phyloP scores from a whole-genome alignment of 257 asterid genomes.

The Lavandula angustifolia region DNA sequence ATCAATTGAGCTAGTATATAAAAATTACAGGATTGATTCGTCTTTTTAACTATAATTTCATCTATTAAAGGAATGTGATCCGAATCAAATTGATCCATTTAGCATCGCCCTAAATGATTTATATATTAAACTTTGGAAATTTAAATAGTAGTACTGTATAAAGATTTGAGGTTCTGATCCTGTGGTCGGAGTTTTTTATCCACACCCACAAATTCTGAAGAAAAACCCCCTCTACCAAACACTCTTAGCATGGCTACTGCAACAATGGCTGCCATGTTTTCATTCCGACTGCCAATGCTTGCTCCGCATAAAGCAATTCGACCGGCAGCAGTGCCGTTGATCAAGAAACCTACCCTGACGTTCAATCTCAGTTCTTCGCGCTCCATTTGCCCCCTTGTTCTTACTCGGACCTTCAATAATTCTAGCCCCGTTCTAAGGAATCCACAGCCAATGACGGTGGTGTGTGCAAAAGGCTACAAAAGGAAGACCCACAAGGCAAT shows the following conservation, averaged over 20 bases:
- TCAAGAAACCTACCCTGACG: conserved; percentile 36
- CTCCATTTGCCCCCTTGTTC: conserved; percentile 55
- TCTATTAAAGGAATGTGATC: too few relatives aligned
- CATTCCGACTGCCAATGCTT: conserved; percentile 32
- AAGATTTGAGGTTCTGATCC: conserved; percentile 29
- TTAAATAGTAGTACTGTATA: too few relatives aligned
- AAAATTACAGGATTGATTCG: too few relatives aligned
- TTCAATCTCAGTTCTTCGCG: conserved; percentile 56
- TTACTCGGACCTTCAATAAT: conserved; percentile 26
- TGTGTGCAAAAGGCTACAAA: conserved; percentile 70
- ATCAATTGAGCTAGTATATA: too few relatives aligned
- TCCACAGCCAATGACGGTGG: conserved; percentile 45
- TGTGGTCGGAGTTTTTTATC: conserved; percentile 31
- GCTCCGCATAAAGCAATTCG: conserved; percentile 35
- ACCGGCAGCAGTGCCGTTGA: conserved; percentile 36
- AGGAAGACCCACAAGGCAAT: conserved; percentile 88
- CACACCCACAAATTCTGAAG: conserved; percentile 14
- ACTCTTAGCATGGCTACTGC: conserved; percentile 32
- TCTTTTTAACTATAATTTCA: too few relatives aligned
- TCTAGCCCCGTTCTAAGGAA: conserved; percentile 30
- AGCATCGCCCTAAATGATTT: too few relatives aligned
- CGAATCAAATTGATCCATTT: too few relatives aligned
- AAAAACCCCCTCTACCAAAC: conserved; percentile 1
- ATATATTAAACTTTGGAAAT: neutral
- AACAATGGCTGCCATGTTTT: conserved; percentile 40